These are phyloP conservation scores for Boletellus deceptivus DNA, from an alignment of 1,284 basidiomycete species.

Conservation along the genomic window DNA sequence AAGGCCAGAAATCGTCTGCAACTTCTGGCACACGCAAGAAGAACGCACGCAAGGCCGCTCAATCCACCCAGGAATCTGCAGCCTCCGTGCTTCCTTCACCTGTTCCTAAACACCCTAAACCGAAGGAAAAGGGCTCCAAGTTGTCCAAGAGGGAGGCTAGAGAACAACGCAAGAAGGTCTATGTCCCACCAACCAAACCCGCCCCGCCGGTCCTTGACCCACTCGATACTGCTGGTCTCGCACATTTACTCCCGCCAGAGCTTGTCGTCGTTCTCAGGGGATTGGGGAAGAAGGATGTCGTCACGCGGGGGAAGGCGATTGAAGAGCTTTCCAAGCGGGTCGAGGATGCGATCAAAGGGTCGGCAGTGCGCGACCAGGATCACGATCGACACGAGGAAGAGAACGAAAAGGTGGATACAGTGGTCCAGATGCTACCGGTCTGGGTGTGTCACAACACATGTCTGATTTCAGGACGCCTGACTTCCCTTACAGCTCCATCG, in stretches of 20 bases:
- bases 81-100: conserved; percentile 19
- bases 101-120: conserved; percentile 43
- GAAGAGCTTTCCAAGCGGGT: conserved; percentile 84
- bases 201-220: conserved; percentile 86
- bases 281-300: conserved; percentile 88
- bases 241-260: conserved; percentile 75
- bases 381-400: conserved; percentile 8
- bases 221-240: conserved; percentile 84
- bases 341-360: conserved; percentile 46
- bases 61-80: conserved; percentile 28
- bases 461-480: conserved; percentile 4
- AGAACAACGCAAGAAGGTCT: conserved; percentile 73
- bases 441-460: conserved; percentile 65
- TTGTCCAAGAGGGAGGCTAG: conserved; percentile 60
- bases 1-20: conserved; percentile 70
- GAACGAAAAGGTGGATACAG: conserved; percentile 40
- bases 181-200: conserved; percentile 86
- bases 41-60: conserved; percentile 64
- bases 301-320: conserved; percentile 84
- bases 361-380: conserved; percentile 41
- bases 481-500: conserved; percentile 69
- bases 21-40: conserved; percentile 84
- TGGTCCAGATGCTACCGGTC: conserved; percentile 75
- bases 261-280: conserved; percentile 81
- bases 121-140: conserved; percentile 46